These are phyloP conservation scores for Linum usitatissimum DNA, from an alignment of 345 rosid genomes.

Conservation along the genomic window DNA sequence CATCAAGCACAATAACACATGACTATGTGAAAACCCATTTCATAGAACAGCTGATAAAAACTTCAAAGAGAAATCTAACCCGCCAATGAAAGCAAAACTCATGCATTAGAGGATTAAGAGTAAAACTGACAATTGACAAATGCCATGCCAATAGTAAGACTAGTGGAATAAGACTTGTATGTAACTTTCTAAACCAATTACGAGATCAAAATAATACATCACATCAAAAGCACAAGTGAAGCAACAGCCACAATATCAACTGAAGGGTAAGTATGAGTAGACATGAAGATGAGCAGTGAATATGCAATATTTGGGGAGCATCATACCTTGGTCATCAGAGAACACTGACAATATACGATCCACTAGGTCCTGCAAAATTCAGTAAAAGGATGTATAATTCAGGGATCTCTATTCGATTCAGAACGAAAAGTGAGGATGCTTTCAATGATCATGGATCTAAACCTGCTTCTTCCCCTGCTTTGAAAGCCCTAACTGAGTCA, in stretches of 20 bases:
- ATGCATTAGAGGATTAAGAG: no score
- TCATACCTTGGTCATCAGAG: neutral
- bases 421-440: neutral
- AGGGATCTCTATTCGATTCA: no score
- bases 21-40: neutral
- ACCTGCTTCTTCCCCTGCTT: conserved; percentile 40
- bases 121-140: no score
- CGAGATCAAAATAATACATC: no score
- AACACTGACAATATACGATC: neutral
- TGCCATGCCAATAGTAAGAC: no score
- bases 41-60: no score
- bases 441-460: neutral
- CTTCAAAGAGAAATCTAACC: no score
- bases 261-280: neutral
- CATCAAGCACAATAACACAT: neutral
- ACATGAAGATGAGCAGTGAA: neutral
- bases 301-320: neutral
- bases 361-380: neutral
- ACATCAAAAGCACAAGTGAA: neutral
- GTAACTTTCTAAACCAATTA: no score
- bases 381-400: neutral
- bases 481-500: conserved; percentile 23
- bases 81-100: no score
- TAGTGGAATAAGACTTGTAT: no score
- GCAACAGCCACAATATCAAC: neutral